A percentile compares a stretch with the other conserved stretches of the same genome.
Conservation (phyloP, 2,329 filamentous ascomycete species). For the Arthrobotrys sinensis region DNA sequence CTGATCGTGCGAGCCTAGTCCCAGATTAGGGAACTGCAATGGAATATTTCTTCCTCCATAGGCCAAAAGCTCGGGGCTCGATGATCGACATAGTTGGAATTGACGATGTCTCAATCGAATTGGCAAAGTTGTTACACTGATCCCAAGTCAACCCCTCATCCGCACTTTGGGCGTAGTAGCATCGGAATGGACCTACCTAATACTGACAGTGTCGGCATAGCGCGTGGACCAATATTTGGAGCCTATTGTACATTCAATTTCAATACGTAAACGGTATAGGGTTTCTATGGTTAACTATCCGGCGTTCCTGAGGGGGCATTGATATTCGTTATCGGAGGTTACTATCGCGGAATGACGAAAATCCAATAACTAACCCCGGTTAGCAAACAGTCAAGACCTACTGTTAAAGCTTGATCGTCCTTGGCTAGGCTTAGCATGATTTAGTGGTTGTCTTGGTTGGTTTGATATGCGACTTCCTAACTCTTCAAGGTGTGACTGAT, state of each 20-base stretch:
- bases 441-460: constrained; percentile 33
- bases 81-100: background rate
- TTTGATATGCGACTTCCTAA: constrained; percentile 48
- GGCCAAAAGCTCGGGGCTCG: background rate
- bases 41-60: background rate
- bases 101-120: background rate
- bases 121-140: constrained; percentile 7
- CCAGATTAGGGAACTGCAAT: constrained; percentile 32
- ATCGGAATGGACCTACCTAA: constrained; percentile 7
- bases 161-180: background rate
- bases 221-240: constrained; percentile 5
- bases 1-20: background rate
- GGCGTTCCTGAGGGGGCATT: background rate
- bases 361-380: constrained; percentile 35
- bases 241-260: constrained; percentile 30
- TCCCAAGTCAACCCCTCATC: constrained; percentile 2
- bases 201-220: constrained; percentile 35
- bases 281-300: background rate
- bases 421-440: constrained; percentile 54
- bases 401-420: constrained; percentile 57
- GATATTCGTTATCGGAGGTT: constrained; percentile 43
- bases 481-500: constrained; percentile 19
- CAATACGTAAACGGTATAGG: constrained; percentile 2
- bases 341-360: constrained; percentile 47
- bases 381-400: constrained; percentile 32